Evolutionary conservation across 306 rosid genomes (phyloP).

Genomic region (Potentilla sterilis): DNA sequence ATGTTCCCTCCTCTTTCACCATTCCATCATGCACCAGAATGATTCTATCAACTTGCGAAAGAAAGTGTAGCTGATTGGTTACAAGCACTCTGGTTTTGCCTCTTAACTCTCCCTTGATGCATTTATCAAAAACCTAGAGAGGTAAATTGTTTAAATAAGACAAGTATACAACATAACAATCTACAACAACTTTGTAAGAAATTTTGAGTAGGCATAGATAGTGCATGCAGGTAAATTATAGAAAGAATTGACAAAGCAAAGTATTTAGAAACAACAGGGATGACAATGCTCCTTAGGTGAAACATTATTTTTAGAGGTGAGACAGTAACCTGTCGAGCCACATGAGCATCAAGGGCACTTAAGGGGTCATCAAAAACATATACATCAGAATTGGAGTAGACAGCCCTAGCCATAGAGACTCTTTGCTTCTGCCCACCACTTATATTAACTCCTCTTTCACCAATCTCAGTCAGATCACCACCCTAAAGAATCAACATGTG

Average conservation of each 20-base stretch:
- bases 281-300: background rate
- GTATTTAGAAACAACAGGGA: background rate
- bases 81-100: slow-evolving; percentile 90
- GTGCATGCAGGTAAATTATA: background rate
- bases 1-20: slow-evolving; percentile 89
- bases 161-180: background rate
- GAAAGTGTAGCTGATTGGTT: slow-evolving; percentile 92
- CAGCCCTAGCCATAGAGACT: slow-evolving; percentile 83
- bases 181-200: background rate
- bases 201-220: background rate
- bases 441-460: slow-evolving; percentile 85
- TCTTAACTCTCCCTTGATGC: slow-evolving; percentile 74
- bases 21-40: slow-evolving; percentile 74
- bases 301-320: slow-evolving; percentile 8
- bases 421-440: slow-evolving; percentile 93
- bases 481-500: slow-evolving; percentile 38
- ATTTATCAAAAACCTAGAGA: slow-evolving; percentile 76
- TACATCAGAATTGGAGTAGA: slow-evolving; percentile 68
- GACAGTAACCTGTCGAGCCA: slow-evolving; percentile 64
- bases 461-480: slow-evolving; percentile 82
- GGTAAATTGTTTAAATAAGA: slow-evolving; percentile 20
- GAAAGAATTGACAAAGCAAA: background rate
- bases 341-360: slow-evolving; percentile 81
- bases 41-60: slow-evolving; percentile 82
- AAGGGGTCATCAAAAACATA: slow-evolving; percentile 80